phyloP scores from a whole-genome alignment of 23 red algal species.

The Gracilariopsis chorda region DNA sequence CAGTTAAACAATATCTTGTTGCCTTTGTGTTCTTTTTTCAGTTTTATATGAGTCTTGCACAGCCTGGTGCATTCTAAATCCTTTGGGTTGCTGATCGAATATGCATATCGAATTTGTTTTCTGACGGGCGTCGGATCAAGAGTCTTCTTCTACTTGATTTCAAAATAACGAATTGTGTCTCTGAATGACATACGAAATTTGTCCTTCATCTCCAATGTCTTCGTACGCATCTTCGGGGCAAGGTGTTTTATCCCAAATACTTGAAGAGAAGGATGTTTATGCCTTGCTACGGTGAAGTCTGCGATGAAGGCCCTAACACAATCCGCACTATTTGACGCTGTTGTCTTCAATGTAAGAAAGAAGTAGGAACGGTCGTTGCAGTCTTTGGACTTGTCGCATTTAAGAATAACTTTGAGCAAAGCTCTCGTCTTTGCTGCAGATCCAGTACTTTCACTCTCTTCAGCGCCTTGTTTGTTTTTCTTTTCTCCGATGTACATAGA shows the following conservation, averaged over 20 bases:
- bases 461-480: not conserved
- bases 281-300: not conserved
- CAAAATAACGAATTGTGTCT: constrained; percentile 7
- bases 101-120: not conserved
- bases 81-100: not conserved
- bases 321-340: not conserved
- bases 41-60: not conserved
- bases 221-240: not conserved
- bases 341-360: not conserved
- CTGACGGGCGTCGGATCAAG: not conserved
- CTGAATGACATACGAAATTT: not conserved
- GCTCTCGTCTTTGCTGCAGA: not conserved
- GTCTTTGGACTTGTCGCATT: not conserved
- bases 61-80: constrained; percentile 12
- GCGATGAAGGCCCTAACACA: not conserved
- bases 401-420: not conserved
- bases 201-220: not conserved
- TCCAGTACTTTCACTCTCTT: not conserved
- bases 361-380: not conserved
- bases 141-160: constrained; percentile 9
- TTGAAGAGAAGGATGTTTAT: not conserved
- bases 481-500: not conserved
- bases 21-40: not conserved
- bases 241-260: not conserved
- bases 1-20: not conserved